A percentile compares a stretch with the other conserved stretches of the same genome.
These are phyloP conservation scores for Craterostigma plantagineum DNA, from an alignment of 257 asterid species.

Conservation along the genomic window DNA sequence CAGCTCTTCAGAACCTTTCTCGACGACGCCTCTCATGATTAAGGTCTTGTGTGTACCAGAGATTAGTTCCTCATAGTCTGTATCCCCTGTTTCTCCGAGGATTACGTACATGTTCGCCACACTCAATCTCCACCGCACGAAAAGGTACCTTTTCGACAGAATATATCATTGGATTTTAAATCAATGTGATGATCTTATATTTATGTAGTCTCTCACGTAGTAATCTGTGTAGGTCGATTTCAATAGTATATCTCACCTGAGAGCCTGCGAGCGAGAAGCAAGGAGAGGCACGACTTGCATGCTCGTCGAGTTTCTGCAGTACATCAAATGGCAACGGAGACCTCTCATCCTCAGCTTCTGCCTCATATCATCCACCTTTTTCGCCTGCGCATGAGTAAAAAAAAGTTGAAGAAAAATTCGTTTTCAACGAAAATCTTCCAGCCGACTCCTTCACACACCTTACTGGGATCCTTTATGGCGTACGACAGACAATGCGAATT, in stretches of 20 bases:
- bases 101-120: constrained; percentile 63
- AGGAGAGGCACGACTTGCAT: constrained; percentile 76
- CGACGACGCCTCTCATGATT: constrained; percentile 38
- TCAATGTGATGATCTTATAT: too few species aligned
- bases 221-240: too few species aligned
- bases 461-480: constrained; percentile 39
- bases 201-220: too few species aligned
- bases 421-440: not conserved
- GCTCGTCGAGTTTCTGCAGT: constrained; percentile 67
- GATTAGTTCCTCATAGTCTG: constrained; percentile 68
- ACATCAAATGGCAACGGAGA: constrained; percentile 76
- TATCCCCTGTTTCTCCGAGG: constrained; percentile 81
- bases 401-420: too few species aligned
- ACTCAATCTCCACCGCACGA: constrained; percentile 72
- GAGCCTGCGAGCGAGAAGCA: constrained; percentile 88
- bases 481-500: constrained; percentile 62
- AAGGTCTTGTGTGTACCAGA: constrained; percentile 65
- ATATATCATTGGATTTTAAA: too few species aligned
- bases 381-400: constrained; percentile 29
- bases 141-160: constrained; percentile 38
- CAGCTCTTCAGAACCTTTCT: constrained; percentile 60
- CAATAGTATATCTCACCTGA: constrained; percentile 22
- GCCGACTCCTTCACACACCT: constrained; percentile 18
- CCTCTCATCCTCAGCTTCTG: constrained; percentile 88
- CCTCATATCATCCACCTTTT: constrained; percentile 68